Evolutionary conservation across 495 filamentous ascomycete species (phyloP).

Genomic region (Podospora pseudopauciseta): DNA sequence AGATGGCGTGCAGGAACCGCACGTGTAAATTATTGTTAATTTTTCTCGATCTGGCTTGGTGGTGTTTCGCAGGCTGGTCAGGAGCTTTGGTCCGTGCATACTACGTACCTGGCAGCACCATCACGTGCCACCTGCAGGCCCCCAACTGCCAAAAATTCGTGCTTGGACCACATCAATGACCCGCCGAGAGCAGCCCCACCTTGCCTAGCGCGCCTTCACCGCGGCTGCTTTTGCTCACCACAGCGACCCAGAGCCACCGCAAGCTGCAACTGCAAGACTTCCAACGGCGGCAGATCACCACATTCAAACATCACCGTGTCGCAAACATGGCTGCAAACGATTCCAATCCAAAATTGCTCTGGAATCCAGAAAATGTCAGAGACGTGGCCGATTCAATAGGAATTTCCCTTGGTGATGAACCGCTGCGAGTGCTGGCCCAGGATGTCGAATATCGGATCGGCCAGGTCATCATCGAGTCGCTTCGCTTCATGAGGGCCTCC

Average conservation of each 20-base stretch:
- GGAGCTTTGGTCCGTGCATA: neutral
- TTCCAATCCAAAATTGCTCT: conserved; percentile 52
- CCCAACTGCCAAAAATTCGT: neutral
- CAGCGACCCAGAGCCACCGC: neutral
- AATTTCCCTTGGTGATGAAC: conserved; percentile 75
- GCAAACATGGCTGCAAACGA: conserved; percentile 29
- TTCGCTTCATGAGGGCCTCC: conserved; percentile 90
- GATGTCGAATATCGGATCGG: conserved; percentile 93
- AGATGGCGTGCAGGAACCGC: neutral
- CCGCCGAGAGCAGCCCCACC: neutral
- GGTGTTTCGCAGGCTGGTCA: neutral
- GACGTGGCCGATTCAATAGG: conserved; percentile 96
- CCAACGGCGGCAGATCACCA: neutral
- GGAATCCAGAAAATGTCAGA: conserved; percentile 92
- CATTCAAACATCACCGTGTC: neutral
- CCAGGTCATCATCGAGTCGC: conserved; percentile 85
- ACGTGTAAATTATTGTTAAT: neutral
- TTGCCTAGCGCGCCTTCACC: neutral
- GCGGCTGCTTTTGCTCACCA: neutral
- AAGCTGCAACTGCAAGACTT: neutral
- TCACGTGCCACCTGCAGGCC: neutral
- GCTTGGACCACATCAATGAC: neutral
- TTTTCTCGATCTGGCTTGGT: neutral
- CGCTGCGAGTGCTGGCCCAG: conserved; percentile 76
- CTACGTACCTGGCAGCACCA: too few relatives aligned